Evolutionary conservation across 148 eudicot species (phyloP), one percentile per base, ranked within the genome.

Genomic region (Rhododendron ovatum): DNA sequence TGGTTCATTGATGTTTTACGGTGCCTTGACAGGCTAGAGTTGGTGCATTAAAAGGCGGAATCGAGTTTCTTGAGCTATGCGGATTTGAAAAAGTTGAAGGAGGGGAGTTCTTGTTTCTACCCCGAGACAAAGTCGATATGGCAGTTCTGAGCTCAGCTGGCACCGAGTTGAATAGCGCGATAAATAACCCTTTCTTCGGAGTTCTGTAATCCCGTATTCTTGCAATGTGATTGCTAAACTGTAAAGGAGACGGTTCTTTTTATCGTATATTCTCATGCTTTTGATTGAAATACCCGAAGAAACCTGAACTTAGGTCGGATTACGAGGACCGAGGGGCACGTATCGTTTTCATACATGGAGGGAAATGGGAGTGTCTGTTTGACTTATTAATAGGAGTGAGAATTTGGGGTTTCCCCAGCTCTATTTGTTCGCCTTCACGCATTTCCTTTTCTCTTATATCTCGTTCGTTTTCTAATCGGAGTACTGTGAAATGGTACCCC

Each of bases 171-270:
- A 95, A 91, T 86, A 93, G 92, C 82, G 98, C 99, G 28, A 98
- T 98, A 71, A 93, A 93, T 73, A 98, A 98, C 89, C 99, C 99
- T 11, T 98, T 90, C 90, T 98, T 98, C 50, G 99, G 99, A 18
- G 93, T 95, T 88, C 97, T 97, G 37, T 95, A 88, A 94, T 83
- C 80, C 45, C 35, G 33, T 57, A 8, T 28, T 84, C 74, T 59
- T 4, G 3, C 26, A 22, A n/a, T 33, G 15, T 69, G n/a, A 28
- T 82, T 48, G 28, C 17, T 84, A 75, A 63, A 41, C 10, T 75
- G 86, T 76, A 84, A 77, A 53, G 76, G 30, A 39, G 50, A 65
- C 10, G 17, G 26, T 30, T 33, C 15, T 22, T 20, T 33, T 22
- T 50, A n/a, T 33, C 17, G 17, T 13, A 26, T 69, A 17, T 69